These are phyloP conservation scores for Botrytis deweyae DNA, from an alignment of 2,329 filamentous ascomycete genomes.

Conservation along the genomic window DNA sequence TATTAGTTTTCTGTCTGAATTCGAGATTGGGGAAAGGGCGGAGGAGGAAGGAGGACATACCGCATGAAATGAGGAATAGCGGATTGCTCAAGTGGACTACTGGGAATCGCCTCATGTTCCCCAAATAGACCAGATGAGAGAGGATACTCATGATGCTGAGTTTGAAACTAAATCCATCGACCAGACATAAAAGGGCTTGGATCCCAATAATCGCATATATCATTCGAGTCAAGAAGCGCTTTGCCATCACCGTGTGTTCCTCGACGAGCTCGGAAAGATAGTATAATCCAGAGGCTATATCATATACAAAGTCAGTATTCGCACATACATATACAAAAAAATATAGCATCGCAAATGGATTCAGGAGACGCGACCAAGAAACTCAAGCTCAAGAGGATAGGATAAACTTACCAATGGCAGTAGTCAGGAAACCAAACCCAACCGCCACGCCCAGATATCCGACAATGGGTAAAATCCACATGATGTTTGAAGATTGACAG, in stretches of 20 bases:
- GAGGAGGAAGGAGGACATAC: constrained; percentile 48
- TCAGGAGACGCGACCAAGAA: not conserved
- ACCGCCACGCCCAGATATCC: constrained; percentile 85
- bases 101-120: constrained; percentile 74
- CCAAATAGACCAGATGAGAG: constrained; percentile 82
- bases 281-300: constrained; percentile 87
- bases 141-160: constrained; percentile 73
- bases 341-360: not conserved
- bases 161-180: constrained; percentile 82
- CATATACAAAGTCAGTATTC: not conserved
- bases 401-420: constrained; percentile 73
- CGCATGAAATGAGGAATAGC: constrained; percentile 78
- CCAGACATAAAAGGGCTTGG: constrained; percentile 70
- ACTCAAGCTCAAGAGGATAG: not conserved
- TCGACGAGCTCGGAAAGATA: constrained; percentile 98
- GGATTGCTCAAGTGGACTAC: constrained; percentile 86
- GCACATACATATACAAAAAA: too few relatives aligned
- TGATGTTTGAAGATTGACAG: constrained; percentile 23
- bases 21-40: not conserved
- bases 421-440: constrained; percentile 90
- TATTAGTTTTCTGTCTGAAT: not conserved
- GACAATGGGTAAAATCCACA: constrained; percentile 95
- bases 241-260: constrained; percentile 91
- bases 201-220: constrained; percentile 79
- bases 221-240: constrained; percentile 77